These are phyloP conservation scores for Candida silvicultrix DNA, from an alignment of 805 yeast genomes.

Conservation along the genomic window DNA sequence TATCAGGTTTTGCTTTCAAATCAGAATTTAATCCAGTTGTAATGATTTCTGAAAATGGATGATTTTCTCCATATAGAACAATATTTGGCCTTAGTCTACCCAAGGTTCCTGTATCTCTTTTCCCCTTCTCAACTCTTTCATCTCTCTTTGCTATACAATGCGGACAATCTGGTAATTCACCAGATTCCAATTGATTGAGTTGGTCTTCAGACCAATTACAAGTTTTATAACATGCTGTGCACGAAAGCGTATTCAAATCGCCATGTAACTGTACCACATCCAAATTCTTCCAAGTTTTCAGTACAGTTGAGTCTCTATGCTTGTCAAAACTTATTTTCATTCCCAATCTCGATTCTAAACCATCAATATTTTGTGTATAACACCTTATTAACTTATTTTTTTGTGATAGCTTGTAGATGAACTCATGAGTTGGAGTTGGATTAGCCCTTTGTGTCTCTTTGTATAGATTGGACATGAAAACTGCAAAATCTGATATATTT, in stretches of 20 bases:
- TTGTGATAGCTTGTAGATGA: slow-evolving; percentile 42
- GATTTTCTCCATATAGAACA: slow-evolving; percentile 90
- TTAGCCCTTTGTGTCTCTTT: slow-evolving; percentile 54
- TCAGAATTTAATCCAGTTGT: slow-evolving; percentile 67
- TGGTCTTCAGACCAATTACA: slow-evolving; percentile 57
- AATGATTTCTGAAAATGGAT: slow-evolving; percentile 78
- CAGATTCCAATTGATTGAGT: slow-evolving; percentile 43
- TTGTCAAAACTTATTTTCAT: slow-evolving; percentile 49
- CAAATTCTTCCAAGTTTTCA: slow-evolving; percentile 46
- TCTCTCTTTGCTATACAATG: slow-evolving; percentile 52
- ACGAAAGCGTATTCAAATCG: slow-evolving; percentile 66
- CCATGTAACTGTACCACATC: slow-evolving; percentile 93
- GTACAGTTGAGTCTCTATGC: slow-evolving; percentile 12
- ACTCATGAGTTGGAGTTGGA: slow-evolving; percentile 82
- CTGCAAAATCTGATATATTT: slow-evolving; percentile 69
- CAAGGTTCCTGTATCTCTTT: slow-evolving; percentile 60
- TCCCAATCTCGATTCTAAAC: slow-evolving; percentile 65
- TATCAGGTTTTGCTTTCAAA: slow-evolving; percentile 61
- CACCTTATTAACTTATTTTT: slow-evolving; percentile 67
- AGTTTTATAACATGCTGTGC: slow-evolving; percentile 60
- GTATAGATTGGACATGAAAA: slow-evolving; percentile 82
- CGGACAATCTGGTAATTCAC: slow-evolving; percentile 74
- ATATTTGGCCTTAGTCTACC: slow-evolving; percentile 86
- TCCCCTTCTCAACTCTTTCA: slow-evolving; percentile 59
- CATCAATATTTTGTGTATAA: slow-evolving; percentile 94